phyloP scores from a whole-genome alignment of 495 filamentous ascomycete species.

The Glonium stellatum region DNA sequence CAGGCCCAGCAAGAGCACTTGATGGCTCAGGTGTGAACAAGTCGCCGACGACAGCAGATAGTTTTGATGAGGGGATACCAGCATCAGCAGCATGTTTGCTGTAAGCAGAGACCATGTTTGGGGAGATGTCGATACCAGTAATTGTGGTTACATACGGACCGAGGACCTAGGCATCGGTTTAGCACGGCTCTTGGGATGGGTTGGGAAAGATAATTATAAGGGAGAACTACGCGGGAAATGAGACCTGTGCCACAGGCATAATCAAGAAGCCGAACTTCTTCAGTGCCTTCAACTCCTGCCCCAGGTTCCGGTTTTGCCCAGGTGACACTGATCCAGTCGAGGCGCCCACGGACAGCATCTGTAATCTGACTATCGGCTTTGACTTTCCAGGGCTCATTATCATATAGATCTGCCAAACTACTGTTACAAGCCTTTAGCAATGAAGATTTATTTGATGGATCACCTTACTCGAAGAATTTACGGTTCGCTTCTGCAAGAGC shows the following conservation, averaged over 20 bases:
- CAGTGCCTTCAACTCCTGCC: constrained; percentile 12
- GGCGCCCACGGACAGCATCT: constrained; percentile 44
- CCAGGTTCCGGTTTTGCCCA: constrained; percentile 42
- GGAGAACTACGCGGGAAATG: constrained; percentile 46
- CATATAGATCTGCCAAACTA: constrained; percentile 42
- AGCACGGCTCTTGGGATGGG: not conserved
- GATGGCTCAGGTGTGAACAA: constrained; percentile 42
- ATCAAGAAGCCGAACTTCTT: constrained; percentile 56
- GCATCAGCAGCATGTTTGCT: constrained; percentile 11
- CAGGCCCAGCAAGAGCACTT: constrained; percentile 39
- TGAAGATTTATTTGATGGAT: not conserved
- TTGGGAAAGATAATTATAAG: constrained; percentile 1
- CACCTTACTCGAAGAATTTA: constrained; percentile 47
- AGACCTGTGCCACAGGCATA: constrained; percentile 70
- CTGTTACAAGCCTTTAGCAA: constrained; percentile 34
- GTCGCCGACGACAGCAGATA: constrained; percentile 54
- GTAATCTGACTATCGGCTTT: constrained; percentile 34
- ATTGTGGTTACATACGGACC: constrained; percentile 55
- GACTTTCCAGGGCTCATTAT: constrained; percentile 39
- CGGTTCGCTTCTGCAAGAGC: constrained; percentile 47
- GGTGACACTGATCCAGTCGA: constrained; percentile 57
- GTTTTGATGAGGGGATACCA: constrained; percentile 29
- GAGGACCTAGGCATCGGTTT: constrained; percentile 38
- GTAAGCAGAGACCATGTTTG: constrained; percentile 39
- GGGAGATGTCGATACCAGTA: constrained; percentile 60